Conservation (phyloP, 768 basidiomycete species). For the Scleroderma bovista region DNA sequence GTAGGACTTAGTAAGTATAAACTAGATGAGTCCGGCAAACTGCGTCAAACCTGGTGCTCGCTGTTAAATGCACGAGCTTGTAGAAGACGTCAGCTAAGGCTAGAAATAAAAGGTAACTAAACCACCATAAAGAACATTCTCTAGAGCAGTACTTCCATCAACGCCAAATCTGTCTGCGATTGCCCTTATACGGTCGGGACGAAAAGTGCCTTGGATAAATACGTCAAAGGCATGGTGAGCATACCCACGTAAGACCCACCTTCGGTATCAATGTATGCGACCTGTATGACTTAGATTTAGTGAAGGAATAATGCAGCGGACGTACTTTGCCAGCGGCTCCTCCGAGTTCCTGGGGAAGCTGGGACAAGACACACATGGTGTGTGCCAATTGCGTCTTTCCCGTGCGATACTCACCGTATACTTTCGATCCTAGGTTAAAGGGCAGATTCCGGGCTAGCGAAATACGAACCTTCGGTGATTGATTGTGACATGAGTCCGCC, state of each 20-base stretch:
- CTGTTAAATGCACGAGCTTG: constrained; percentile 86
- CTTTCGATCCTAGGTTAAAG: constrained; percentile 33
- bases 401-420: constrained; percentile 94
- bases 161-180: constrained; percentile 94
- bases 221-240: constrained; percentile 17
- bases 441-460: background rate
- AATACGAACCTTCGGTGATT: constrained; percentile 72
- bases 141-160: constrained; percentile 79
- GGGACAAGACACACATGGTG: constrained; percentile 88
- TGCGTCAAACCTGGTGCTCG: constrained; percentile 71
- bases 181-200: constrained; percentile 86
- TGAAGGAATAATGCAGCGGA: constrained; percentile 3
- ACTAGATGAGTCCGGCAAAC: background rate
- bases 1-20: constrained; percentile 4
- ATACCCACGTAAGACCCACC: constrained; percentile 31
- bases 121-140: constrained; percentile 86
- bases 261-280: constrained; percentile 91
- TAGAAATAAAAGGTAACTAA: background rate
- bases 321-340: constrained; percentile 84
- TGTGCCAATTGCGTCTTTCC: constrained; percentile 96
- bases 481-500: constrained; percentile 91
- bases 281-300: constrained; percentile 35
- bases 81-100: constrained; percentile 7
- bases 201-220: constrained; percentile 75
- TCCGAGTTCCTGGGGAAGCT: constrained; percentile 85